phyloP scores from a whole-genome alignment of 1,139 yeast genomes.

The Pichia terricola region DNA sequence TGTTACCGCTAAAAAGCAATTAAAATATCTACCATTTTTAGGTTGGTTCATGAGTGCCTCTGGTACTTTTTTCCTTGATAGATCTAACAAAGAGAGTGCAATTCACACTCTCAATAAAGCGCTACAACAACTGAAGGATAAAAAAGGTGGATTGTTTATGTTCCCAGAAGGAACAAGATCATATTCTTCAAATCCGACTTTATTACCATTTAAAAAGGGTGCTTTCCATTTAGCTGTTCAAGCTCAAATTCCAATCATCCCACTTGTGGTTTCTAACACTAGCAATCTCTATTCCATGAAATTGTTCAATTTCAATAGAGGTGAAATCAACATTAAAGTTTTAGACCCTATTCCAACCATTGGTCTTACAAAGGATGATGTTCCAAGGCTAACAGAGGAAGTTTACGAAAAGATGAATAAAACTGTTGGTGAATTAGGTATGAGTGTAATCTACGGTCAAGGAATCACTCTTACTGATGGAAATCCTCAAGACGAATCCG shows the following conservation, averaged over 20 bases:
- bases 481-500: conserved; percentile 4
- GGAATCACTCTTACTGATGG: not conserved
- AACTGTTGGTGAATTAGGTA: conserved; percentile 32
- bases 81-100: conserved; percentile 71
- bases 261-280: conserved; percentile 80
- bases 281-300: conserved; percentile 60
- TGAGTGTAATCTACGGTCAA: conserved; percentile 27
- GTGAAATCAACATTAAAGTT: conserved; percentile 55
- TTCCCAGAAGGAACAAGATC: conserved; percentile 97
- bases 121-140: conserved; percentile 44
- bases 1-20: conserved; percentile 82
- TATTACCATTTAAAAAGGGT: conserved; percentile 90
- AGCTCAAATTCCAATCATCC: conserved; percentile 82
- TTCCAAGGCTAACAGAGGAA: conserved; percentile 36
- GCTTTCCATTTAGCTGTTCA: conserved; percentile 96
- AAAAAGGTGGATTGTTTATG: conserved; percentile 67
- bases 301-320: conserved; percentile 45
- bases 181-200: conserved; percentile 50
- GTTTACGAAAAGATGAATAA: conserved; percentile 30
- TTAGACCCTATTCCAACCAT: conserved; percentile 57
- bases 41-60: conserved; percentile 95
- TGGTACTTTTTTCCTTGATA: conserved; percentile 85
- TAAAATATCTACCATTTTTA: conserved; percentile 79
- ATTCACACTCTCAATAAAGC: conserved; percentile 66
- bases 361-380: conserved; percentile 51